Conservation (phyloP, 139 green algal species). For the Chlorella sp. region DNA sequence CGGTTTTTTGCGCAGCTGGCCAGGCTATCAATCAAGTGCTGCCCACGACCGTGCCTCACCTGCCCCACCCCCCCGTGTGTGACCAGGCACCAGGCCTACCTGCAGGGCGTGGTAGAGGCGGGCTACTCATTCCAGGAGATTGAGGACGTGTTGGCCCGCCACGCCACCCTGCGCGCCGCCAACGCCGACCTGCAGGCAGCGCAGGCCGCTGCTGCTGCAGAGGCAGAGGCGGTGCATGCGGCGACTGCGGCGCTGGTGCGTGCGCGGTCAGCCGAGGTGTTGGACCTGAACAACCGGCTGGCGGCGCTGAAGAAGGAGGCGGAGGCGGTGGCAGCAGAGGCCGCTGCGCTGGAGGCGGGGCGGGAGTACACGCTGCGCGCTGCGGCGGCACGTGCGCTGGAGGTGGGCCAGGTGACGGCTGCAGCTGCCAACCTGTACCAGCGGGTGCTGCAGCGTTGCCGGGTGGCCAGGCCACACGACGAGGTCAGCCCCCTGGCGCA, state of each 20-base stretch:
- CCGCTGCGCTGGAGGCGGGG: slow-evolving; percentile 63
- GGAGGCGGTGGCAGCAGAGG: slow-evolving; percentile 72
- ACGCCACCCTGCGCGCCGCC: slow-evolving; percentile 85
- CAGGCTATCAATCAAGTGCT: too few relatives aligned
- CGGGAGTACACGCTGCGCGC: slow-evolving; percentile 77
- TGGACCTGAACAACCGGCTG: slow-evolving; percentile 87
- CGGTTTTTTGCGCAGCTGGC: too few relatives aligned
- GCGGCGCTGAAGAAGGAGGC: slow-evolving; percentile 83
- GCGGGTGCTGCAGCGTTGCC: slow-evolving; percentile 58
- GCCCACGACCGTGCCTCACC: too few relatives aligned
- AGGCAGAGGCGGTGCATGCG: slow-evolving; percentile 51
- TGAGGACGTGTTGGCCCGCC: slow-evolving; percentile 78
- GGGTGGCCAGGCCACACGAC: slow-evolving; percentile 62
- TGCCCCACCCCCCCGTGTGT: background rate
- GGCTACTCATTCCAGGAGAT: slow-evolving; percentile 90
- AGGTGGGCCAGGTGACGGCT: slow-evolving; percentile 79
- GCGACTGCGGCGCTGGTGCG: slow-evolving; percentile 50
- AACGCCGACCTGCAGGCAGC: slow-evolving; percentile 82
- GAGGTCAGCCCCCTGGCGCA: slow-evolving; percentile 79
- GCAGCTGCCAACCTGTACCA: slow-evolving; percentile 87
- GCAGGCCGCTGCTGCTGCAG: slow-evolving; percentile 52
- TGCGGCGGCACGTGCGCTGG: slow-evolving; percentile 74
- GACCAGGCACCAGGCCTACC: slow-evolving; percentile 83
- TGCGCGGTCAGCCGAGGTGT: slow-evolving; percentile 79
- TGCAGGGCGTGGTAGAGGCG: slow-evolving; percentile 86